Base-by-base conservation (phyloP, 2,329 filamentous ascomycete genomes). In the Arthrinium puccinioides region DNA sequence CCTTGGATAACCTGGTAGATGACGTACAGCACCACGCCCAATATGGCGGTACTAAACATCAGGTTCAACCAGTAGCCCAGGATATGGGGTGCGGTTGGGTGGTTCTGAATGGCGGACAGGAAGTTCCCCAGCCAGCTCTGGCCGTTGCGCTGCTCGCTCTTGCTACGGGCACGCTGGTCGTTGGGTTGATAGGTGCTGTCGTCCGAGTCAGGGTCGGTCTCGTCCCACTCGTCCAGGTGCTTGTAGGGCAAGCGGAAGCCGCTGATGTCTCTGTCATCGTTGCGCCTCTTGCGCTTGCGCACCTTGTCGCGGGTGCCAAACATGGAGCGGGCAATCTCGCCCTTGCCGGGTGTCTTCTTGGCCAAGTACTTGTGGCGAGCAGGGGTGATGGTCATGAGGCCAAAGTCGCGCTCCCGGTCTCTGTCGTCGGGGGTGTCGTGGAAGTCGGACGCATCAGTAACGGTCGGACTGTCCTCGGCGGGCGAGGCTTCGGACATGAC, bases 1-100 rank as follows among this genome's bases (percentile, higher is more conserved):
- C 84, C 82, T 11, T 71, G 66, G 46, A 85, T 76, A 48, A 87
- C 74, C 2, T 74, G 70, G 63, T 82, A 87, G 23, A 86, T 68
- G 29, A 87, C 67, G 58, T 83, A 90, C 27, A 79, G 61, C 66
- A 62, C 38, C 10, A 70, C 57, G 5, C 59, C 57, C 5, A 80
- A 68, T 13, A 84, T 64, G 42, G 76, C 70, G 32, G 79, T 55
- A 54, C 87, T 87, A 62, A 87, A 73, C 3, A 70, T 53, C 4
- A 80, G 62, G 39, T 74, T 70, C 23, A 80, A 59, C 70, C 77
- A 82, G 43, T 69, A 68, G 32, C 72, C 74, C 27, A 79, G 57
- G 41, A 79, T 72, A 19, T 75, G 70, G 1, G 76, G 76, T 14
- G 74, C 71, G 39, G 73, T 69, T 4, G 74, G 74, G 47, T 81